Evolutionary conservation across 257 asterid genomes (phyloP).

Genomic region (Parsonsia alboflavescens): DNA sequence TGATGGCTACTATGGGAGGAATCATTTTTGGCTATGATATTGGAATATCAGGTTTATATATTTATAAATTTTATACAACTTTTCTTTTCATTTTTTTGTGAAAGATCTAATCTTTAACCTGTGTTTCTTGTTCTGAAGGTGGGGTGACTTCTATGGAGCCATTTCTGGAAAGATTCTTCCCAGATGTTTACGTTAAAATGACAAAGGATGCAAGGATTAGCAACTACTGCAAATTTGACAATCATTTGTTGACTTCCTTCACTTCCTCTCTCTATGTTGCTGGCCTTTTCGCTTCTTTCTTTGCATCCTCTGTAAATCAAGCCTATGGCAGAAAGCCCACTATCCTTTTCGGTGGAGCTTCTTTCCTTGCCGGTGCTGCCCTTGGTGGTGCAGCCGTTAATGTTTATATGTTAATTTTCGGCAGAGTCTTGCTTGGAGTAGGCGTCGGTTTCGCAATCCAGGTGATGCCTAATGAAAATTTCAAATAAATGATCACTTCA

Average conservation of each 20-base stretch:
- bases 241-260: slow-evolving; percentile 57
- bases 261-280: slow-evolving; percentile 77
- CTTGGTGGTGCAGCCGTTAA: slow-evolving; percentile 61
- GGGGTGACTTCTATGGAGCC: slow-evolving; percentile 90
- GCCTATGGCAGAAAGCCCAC: slow-evolving; percentile 60
- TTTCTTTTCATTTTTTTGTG: background rate
- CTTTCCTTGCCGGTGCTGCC: slow-evolving; percentile 67
- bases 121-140: slow-evolving; percentile 28
- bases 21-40: slow-evolving; percentile 80
- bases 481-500: too few species aligned
- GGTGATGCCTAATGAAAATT: slow-evolving; percentile 21
- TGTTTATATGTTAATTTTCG: slow-evolving; percentile 59
- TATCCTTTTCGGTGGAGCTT: slow-evolving; percentile 56
- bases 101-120: background rate
- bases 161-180: slow-evolving; percentile 61
- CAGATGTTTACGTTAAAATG: slow-evolving; percentile 52
- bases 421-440: slow-evolving; percentile 62
- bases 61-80: background rate
- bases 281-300: slow-evolving; percentile 60
- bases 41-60: slow-evolving; percentile 67
- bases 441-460: slow-evolving; percentile 85
- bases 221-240: slow-evolving; percentile 79
- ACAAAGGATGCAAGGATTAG: slow-evolving; percentile 44
- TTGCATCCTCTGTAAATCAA: slow-evolving; percentile 52
- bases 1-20: slow-evolving; percentile 83